phyloP scores from a whole-genome alignment of 208 protist genomes.

The Crithidia bombi region DNA sequence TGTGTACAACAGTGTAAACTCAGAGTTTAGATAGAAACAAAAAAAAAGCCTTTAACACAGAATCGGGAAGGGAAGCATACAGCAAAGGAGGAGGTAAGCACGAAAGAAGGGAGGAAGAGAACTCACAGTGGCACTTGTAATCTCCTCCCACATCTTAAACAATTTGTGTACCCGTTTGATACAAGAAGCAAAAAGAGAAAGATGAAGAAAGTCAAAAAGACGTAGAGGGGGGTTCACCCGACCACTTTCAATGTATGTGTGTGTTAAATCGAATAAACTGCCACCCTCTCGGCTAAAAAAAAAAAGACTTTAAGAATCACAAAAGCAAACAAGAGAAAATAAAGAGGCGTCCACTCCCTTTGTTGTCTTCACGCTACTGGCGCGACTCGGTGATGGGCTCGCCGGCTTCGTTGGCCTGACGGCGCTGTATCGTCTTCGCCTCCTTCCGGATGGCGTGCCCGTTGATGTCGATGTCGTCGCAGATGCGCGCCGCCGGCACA shows the following conservation, averaged over 20 bases:
- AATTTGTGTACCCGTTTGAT: neutral
- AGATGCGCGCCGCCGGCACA: constrained; percentile 71
- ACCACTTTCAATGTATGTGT: constrained; percentile 13
- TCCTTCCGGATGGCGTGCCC: constrained; percentile 42
- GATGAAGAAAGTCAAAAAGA: neutral
- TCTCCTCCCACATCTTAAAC: neutral
- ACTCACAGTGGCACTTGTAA: neutral
- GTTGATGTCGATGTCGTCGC: constrained; percentile 62
- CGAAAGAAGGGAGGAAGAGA: constrained; percentile 1
- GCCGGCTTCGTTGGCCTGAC: constrained; percentile 7
- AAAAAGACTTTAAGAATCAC: neutral
- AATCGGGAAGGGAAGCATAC: constrained; percentile 12
- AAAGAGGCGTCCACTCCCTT: neutral
- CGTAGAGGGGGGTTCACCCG: neutral
- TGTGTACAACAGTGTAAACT: neutral
- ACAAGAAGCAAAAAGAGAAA: constrained; percentile 2
- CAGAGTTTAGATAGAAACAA: constrained; percentile 5
- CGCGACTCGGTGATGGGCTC: constrained; percentile 22
- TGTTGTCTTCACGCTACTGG: constrained; percentile 5
- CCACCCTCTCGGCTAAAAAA: neutral
- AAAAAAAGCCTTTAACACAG: constrained; percentile 9
- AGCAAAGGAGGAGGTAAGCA: constrained; percentile 1
- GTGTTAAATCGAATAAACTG: constrained; percentile 7
- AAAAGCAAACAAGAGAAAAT: neutral
- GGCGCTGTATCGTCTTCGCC: constrained; percentile 10